These are phyloP conservation scores for Cladorrhinum sp. DNA, from an alignment of 2,329 filamentous ascomycete genomes.

Conservation along the genomic window DNA sequence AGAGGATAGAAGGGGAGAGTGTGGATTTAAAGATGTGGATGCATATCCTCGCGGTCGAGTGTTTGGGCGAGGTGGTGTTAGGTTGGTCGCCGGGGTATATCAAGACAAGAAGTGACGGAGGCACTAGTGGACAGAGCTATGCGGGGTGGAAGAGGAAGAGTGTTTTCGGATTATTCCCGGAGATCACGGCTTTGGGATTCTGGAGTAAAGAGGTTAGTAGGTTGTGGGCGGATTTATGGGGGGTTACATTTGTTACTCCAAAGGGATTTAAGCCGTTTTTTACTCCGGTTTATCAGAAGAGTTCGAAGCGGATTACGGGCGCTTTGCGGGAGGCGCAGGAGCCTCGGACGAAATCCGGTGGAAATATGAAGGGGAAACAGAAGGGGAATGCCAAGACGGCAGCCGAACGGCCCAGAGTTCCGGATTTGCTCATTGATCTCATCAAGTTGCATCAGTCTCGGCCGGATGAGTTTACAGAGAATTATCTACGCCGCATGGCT, in stretches of 20 bases:
- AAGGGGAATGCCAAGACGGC: not conserved
- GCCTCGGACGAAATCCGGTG: not conserved
- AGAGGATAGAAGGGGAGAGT: conserved; percentile 36
- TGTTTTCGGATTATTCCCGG: conserved; percentile 50
- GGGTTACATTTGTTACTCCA: conserved; percentile 43
- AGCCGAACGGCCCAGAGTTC: not conserved
- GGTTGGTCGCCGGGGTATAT: conserved; percentile 53
- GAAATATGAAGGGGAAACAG: conserved; percentile 25
- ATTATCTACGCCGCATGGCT: conserved; percentile 50
- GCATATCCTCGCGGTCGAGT: conserved; percentile 54
- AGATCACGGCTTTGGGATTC: conserved; percentile 39
- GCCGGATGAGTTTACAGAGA: conserved; percentile 45
- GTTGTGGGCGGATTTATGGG: conserved; percentile 43
- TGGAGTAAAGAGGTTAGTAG: conserved; percentile 37
- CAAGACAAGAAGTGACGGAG: conserved; percentile 42
- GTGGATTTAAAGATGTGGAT: conserved; percentile 54
- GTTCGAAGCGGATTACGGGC: conserved; percentile 25
- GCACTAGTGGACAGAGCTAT: conserved; percentile 48
- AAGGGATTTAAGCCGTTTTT: conserved; percentile 48
- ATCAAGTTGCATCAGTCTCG: conserved; percentile 45
- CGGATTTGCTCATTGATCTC: conserved; percentile 47
- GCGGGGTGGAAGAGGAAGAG: conserved; percentile 51
- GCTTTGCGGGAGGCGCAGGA: conserved; percentile 6
- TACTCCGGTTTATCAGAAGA: conserved; percentile 35
- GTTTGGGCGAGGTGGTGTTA: conserved; percentile 47